Evolutionary conservation across 345 rosid species (phyloP), one percentile per base, ranked within the genome.

Genomic region (Abelmoschus esculentus): DNA sequence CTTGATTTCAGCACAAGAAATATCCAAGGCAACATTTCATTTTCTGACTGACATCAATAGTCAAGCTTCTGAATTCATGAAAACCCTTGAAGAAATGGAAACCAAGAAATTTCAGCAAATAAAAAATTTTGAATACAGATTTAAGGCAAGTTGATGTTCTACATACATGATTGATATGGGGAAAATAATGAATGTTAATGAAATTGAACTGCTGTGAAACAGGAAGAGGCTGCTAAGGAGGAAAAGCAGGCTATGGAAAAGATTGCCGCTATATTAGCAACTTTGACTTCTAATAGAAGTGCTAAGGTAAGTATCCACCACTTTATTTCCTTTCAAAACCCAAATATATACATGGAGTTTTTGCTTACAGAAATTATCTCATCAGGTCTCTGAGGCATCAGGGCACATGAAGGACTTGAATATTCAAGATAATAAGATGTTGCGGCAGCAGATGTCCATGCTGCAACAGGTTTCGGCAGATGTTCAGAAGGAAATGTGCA

Each of bases 151-250:
- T 36, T 70, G 54, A n/a, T 13, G 0, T 31, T 59, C 6, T 18
- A 5, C 53, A 46, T 61, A 14, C 14, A 38, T 28, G 26, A 54
- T 38, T 19, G 67, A 40, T 60, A 53, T 31, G 42, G 18, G 18
- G 61, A 38, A 31, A 32, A 9, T n/a, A 57, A 29, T 42, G 4
- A 54, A 74, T 18, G 49, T 46, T 7, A 47, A 46, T 46, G 55
- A 63, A 66, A 22, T 56, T 67, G 29, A 31, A 15, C 59, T 71
- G 36, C 61, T 38, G 8, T 73, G 76, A 76, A 76, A 85, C 88
- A 90, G 97, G 91, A 88, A 75, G 91, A 88, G 74, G 88, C 91
- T 15, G 89, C 78, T 15, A 86, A 74, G 79, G 98, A 93, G 73
- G 89, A 93, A 80, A 81, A 86, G 63, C 87, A 79, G 75, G 96